Evolutionary conservation across 2,329 filamentous ascomycete genomes (phyloP).

Genomic region (Alternaria arborescens): DNA sequence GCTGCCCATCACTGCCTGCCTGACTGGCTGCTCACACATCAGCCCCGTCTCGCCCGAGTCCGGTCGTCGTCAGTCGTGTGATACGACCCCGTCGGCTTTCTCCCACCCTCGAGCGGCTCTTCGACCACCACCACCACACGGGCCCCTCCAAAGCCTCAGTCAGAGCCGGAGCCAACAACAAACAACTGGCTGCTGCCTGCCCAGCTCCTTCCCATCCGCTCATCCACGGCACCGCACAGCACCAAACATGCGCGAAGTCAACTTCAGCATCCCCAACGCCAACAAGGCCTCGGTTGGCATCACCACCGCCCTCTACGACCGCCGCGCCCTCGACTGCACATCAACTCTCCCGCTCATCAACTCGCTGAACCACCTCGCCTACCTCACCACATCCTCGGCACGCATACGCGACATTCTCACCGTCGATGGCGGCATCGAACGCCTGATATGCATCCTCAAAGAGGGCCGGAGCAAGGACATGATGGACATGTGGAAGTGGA

Average conservation of each 20-base stretch:
- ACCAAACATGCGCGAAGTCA: conserved; percentile 93
- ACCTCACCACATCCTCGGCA: conserved; percentile 96
- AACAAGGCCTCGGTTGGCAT: conserved; percentile 99
- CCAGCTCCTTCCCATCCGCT: conserved; percentile 29
- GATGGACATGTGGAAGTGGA: conserved; percentile 99
- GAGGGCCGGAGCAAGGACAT: conserved; percentile 95
- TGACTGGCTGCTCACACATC: conserved; percentile 14
- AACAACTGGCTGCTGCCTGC: conserved; percentile 4
- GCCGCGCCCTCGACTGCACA: conserved; percentile 95
- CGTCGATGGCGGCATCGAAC: conserved; percentile 97
- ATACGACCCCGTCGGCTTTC: conserved; percentile 23
- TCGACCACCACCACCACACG: conserved; percentile 20
- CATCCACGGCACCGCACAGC: conserved; percentile 25
- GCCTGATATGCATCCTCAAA: conserved; percentile 96
- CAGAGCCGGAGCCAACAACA: conserved; percentile 2
- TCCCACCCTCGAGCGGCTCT: conserved; percentile 17
- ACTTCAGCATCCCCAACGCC: conserved; percentile 99
- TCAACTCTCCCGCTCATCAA: conserved; percentile 98
- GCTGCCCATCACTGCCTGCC: background rate
- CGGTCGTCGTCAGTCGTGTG: conserved; percentile 14
- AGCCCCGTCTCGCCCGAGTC: conserved; percentile 15
- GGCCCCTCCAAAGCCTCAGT: conserved; percentile 12
- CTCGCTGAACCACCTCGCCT: conserved; percentile 97
- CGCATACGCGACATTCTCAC: conserved; percentile 97
- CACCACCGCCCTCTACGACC: conserved; percentile 97